Base-by-base conservation (phyloP, 345 rosid species). In the Xanthoceras sorbifolium region DNA sequence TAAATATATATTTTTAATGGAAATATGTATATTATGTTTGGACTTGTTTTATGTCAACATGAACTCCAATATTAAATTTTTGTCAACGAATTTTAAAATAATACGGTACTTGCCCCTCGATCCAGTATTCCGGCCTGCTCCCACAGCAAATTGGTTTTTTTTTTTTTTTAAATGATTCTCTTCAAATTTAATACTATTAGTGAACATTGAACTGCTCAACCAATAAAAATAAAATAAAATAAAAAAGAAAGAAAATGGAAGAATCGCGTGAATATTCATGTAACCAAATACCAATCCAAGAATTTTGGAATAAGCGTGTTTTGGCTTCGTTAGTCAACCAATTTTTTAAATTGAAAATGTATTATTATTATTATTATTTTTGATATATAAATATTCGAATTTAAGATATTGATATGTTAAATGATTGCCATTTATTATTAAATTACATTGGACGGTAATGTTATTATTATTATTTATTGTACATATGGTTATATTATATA, bases 11-110 rank as follows among this genome's bases (percentile, higher is more conserved):
- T 36, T 9, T n/a, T n/a, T n/a, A n/a, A n/a, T n/a, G 14, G 18
- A 10, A 48, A 23, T 50, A 50, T 14, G 17, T 50, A 5, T 15
- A 50, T 12, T 50, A 17, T 32, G 23, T n/a, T 28, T 7, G 32
- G 76, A 9, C 67, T 61, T 54, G 26, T 50, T 26, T 2, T 9
- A 61, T 20, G 67, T 61, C 67, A 61, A 73, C 22, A 15, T 4
- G 6, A 12, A 44, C 1, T 6, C 0, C 1, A 46, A 28, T 46
- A 69, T 14, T 14, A 38, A 7, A 9, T 28, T 9, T 26, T 62
- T 0, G 60, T 61, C 76, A 73, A 73, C 57, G 18, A 55, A 4
- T 40, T 73, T 61, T 25, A 61, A 6, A 73, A 73, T 42, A n/a
- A 28, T n/a, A n/a, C 5, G 54, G 54, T 48, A 48, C 54, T 10